Percentiles rank a stretch among this genome's conserved stretches.
phyloP scores from a whole-genome alignment of 768 basidiomycete genomes.

The Suillus variegatus region DNA sequence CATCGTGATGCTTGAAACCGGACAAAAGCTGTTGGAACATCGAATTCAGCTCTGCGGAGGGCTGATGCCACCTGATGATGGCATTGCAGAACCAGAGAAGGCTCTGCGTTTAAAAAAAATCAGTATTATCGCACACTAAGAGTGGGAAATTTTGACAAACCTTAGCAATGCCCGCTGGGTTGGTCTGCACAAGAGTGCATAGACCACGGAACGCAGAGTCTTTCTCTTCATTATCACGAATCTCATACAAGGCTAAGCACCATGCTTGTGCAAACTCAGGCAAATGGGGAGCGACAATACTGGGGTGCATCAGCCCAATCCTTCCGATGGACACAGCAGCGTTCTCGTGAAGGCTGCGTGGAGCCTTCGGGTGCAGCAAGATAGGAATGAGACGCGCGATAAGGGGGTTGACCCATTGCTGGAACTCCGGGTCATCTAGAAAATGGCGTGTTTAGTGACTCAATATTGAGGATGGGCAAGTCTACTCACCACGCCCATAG shows the following conservation, averaged over 20 bases:
- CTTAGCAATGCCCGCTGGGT: constrained; percentile 92
- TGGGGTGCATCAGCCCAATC: constrained; percentile 91
- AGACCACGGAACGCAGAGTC: constrained; percentile 98
- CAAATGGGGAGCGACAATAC: constrained; percentile 84
- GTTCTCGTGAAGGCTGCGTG: constrained; percentile 94
- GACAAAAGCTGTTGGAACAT: constrained; percentile 92
- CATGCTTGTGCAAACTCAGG: constrained; percentile 92
- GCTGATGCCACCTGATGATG: constrained; percentile 92
- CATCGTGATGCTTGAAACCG: constrained; percentile 89
- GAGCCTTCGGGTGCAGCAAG: constrained; percentile 88
- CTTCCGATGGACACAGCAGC: constrained; percentile 98
- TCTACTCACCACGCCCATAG: constrained; percentile 70
- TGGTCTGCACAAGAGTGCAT: constrained; percentile 92
- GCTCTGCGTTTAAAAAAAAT: constrained; percentile 51
- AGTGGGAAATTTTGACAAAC: constrained; percentile 43
- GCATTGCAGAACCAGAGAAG: constrained; percentile 98
- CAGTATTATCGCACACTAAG: constrained; percentile 1
- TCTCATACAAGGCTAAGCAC: constrained; percentile 97
- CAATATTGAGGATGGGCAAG: constrained; percentile 1
- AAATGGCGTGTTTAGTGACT: constrained; percentile 13
- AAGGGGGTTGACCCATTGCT: constrained; percentile 86
- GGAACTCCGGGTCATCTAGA: constrained; percentile 81
- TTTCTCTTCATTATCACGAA: constrained; percentile 99
- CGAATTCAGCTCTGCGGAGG: constrained; percentile 85
- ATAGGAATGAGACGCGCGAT: constrained; percentile 92